phyloP scores from a whole-genome alignment of 2,329 filamentous ascomycete genomes.

The Exserohilum turcica region DNA sequence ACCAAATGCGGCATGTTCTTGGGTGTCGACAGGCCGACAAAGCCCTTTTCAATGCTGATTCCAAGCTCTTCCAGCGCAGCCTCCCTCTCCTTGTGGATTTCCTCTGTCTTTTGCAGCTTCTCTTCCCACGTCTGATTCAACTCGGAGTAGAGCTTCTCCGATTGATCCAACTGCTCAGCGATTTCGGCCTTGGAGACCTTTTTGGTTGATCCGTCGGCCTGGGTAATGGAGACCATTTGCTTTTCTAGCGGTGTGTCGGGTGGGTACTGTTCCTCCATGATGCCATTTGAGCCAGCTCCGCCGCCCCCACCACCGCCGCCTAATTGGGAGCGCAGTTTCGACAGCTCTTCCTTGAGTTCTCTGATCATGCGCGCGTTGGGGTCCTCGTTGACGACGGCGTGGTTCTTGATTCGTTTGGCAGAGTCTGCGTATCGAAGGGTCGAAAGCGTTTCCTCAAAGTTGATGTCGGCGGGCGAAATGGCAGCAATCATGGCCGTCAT shows the following conservation, averaged over 20 bases:
- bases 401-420: slow-evolving; percentile 99
- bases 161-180: slow-evolving; percentile 92
- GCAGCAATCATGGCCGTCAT: slow-evolving; percentile 99
- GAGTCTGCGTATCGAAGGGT: slow-evolving; percentile 96
- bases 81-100: slow-evolving; percentile 97
- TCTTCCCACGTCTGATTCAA: slow-evolving; percentile 99
- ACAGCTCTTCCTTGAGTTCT: slow-evolving; percentile 93
- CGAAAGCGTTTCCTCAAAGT: slow-evolving; percentile 96
- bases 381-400: slow-evolving; percentile 98
- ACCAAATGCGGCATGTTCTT: slow-evolving; percentile 99
- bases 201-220: slow-evolving; percentile 82
- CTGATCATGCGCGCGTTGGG: slow-evolving; percentile 98
- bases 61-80: slow-evolving; percentile 93
- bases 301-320: slow-evolving; percentile 53
- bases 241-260: slow-evolving; percentile 91
- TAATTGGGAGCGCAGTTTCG: slow-evolving; percentile 83
- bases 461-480: slow-evolving; percentile 97
- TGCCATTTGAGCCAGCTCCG: slow-evolving; percentile 47
- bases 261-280: slow-evolving; percentile 78
- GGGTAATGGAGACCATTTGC: slow-evolving; percentile 93
- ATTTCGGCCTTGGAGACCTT: slow-evolving; percentile 99
- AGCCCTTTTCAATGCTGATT: slow-evolving; percentile 98
- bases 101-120: slow-evolving; percentile 91
- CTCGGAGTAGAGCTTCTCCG: slow-evolving; percentile 93
- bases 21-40: slow-evolving; percentile 90